These are phyloP conservation scores for Pseudotsuga menziesii DNA, from an alignment of 75 land plant species.

Conservation along the genomic window DNA sequence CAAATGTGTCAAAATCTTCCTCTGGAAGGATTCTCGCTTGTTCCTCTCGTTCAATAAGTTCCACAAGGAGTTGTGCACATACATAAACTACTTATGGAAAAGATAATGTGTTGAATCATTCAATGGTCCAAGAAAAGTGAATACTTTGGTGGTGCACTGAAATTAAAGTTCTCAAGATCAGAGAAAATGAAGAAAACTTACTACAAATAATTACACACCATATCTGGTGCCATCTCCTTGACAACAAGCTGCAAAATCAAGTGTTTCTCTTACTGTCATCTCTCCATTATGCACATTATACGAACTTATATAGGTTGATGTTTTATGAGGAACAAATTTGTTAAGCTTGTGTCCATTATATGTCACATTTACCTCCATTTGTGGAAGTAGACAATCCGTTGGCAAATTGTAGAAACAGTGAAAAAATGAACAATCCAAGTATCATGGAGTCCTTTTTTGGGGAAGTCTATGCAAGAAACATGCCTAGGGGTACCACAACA, in stretches of 20 bases:
- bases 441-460: too few relatives aligned
- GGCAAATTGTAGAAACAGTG: neutral
- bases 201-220: constrained; percentile 19
- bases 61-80: constrained; percentile 43
- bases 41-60: constrained; percentile 57
- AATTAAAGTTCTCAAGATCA: constrained; percentile 1
- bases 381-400: neutral
- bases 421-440: neutral
- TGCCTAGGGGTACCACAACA: too few relatives aligned
- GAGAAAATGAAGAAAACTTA: constrained; percentile 3
- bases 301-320: constrained; percentile 72
- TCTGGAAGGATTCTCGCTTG: constrained; percentile 61
- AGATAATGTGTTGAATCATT: neutral
- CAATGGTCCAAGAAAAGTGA: neutral
- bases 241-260: constrained; percentile 76
- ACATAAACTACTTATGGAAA: constrained; percentile 4
- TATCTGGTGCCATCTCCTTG: constrained; percentile 67
- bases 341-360: constrained; percentile 61
- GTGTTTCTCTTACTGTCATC: constrained; percentile 77
- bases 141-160: neutral
- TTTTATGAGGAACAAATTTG: constrained; percentile 62
- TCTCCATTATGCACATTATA: constrained; percentile 71
- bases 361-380: constrained; percentile 56
- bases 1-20: constrained; percentile 77
- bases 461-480: too few relatives aligned